These are phyloP conservation scores for Microsporum ferrugineum DNA, from an alignment of 2,329 filamentous ascomycete genomes.

Conservation along the genomic window DNA sequence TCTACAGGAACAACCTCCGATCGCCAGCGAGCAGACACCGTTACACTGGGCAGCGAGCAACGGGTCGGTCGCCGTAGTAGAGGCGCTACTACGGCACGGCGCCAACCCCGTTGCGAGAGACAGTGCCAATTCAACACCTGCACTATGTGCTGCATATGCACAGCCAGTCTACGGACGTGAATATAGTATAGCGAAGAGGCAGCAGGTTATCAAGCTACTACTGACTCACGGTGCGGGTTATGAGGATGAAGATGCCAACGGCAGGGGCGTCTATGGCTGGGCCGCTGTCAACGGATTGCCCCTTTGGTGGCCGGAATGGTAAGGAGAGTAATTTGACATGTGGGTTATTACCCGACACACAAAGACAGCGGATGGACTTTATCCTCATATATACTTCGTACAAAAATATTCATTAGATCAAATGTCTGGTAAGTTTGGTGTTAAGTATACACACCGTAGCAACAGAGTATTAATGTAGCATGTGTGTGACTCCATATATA, in stretches of 20 bases:
- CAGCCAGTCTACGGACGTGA: not conserved
- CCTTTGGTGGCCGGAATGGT: not conserved
- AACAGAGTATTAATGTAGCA: too few relatives aligned
- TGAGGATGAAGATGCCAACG: not conserved
- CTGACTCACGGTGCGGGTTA: not conserved
- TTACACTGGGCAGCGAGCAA: not conserved
- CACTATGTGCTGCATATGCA: slow-evolving; percentile 2
- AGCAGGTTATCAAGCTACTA: not conserved
- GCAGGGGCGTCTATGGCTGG: not conserved
- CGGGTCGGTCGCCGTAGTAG: not conserved
- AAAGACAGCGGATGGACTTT: too few relatives aligned
- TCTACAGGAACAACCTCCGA: not conserved
- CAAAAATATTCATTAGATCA: too few relatives aligned
- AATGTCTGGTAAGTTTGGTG: too few relatives aligned
- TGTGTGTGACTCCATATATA: too few relatives aligned
- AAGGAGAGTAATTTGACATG: not conserved
- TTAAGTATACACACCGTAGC: too few relatives aligned
- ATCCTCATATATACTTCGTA: too few relatives aligned
- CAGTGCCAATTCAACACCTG: not conserved
- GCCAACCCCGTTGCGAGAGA: not conserved
- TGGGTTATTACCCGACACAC: too few relatives aligned
- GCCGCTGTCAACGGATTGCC: not conserved
- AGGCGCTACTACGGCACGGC: not conserved
- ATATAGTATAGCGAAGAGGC: not conserved
- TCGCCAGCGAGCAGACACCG: not conserved